These are phyloP conservation scores for Solanum okadae DNA, from an alignment of 257 asterid genomes.

Conservation along the genomic window DNA sequence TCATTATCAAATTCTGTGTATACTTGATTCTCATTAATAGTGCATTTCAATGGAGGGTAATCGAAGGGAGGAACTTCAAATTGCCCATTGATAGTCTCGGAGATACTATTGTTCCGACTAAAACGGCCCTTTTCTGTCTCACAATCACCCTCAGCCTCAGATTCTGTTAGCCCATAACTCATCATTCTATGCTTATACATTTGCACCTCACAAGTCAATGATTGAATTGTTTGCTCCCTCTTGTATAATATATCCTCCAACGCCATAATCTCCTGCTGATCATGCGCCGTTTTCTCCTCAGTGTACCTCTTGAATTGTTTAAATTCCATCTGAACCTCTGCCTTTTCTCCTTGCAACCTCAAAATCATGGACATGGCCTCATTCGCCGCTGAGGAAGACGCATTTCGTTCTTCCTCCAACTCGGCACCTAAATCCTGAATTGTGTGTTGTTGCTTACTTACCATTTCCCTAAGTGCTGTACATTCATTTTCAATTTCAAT, in stretches of 20 bases:
- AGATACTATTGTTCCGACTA: constrained; percentile 41
- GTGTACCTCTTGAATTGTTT: constrained; percentile 82
- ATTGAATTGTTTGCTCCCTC: constrained; percentile 76
- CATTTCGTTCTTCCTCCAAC: constrained; percentile 95
- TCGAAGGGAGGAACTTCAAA: constrained; percentile 40
- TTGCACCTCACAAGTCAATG: constrained; percentile 75
- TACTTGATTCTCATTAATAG: constrained; percentile 32
- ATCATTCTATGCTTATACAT: constrained; percentile 85
- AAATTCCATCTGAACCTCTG: constrained; percentile 95
- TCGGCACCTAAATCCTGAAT: constrained; percentile 66
- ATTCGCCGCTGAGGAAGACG: constrained; percentile 85
- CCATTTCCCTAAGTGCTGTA: constrained; percentile 70
- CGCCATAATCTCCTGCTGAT: constrained; percentile 57
- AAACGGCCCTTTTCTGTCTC: constrained; percentile 12
- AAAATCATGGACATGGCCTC: constrained; percentile 97
- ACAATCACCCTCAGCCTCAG: constrained; percentile 55
- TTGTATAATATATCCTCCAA: constrained; percentile 87
- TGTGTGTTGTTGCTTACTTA: constrained; percentile 60
- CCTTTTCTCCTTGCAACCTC: constrained; percentile 91
- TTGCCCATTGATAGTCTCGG: constrained; percentile 42
- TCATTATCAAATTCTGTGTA: constrained; percentile 53
- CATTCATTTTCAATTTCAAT: constrained; percentile 81
- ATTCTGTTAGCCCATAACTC: constrained; percentile 86
- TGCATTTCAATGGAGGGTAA: constrained; percentile 86
- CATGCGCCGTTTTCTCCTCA: constrained; percentile 92